phyloP scores from a whole-genome alignment of 2,329 filamentous ascomycete species.

The Diaporthe longicolla region DNA sequence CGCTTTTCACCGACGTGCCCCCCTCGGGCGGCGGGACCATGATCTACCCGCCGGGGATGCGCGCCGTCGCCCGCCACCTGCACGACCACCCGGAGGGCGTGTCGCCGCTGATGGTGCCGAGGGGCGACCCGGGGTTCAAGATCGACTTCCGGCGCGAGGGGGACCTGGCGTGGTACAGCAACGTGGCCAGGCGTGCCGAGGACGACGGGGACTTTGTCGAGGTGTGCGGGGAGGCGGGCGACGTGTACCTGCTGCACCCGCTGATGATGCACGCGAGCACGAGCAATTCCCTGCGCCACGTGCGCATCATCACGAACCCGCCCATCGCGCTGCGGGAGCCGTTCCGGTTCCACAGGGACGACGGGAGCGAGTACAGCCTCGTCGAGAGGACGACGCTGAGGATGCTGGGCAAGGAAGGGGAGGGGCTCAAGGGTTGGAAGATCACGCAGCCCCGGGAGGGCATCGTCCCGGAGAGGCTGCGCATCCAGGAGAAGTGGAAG shows the following conservation, averaged over 20 bases:
- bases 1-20: conserved; percentile 75
- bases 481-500: conserved; percentile 65
- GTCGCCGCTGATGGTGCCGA: conserved; percentile 74
- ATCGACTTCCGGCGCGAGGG: conserved; percentile 59
- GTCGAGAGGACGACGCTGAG: conserved; percentile 69
- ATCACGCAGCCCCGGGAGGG: conserved; percentile 63
- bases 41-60: conserved; percentile 73
- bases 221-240: conserved; percentile 66
- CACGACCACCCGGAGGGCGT: conserved; percentile 75
- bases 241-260: conserved; percentile 72
- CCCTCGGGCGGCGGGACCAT: conserved; percentile 74
- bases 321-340: conserved; percentile 66
- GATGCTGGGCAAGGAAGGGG: conserved; percentile 61
- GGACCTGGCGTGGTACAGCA: conserved; percentile 61
- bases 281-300: conserved; percentile 57
- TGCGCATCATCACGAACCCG: conserved; percentile 70
- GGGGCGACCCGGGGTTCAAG: conserved; percentile 62
- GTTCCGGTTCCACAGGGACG: conserved; percentile 64
- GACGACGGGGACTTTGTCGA: conserved; percentile 67
- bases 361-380: conserved; percentile 62
- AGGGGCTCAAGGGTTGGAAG: conserved; percentile 64
- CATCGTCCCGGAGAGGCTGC: conserved; percentile 64
- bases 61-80: conserved; percentile 69
- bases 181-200: conserved; percentile 51
- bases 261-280: conserved; percentile 71